These are phyloP conservation scores for Ustilago shanxiensis DNA, from an alignment of 1,284 basidiomycete species.

Conservation along the genomic window DNA sequence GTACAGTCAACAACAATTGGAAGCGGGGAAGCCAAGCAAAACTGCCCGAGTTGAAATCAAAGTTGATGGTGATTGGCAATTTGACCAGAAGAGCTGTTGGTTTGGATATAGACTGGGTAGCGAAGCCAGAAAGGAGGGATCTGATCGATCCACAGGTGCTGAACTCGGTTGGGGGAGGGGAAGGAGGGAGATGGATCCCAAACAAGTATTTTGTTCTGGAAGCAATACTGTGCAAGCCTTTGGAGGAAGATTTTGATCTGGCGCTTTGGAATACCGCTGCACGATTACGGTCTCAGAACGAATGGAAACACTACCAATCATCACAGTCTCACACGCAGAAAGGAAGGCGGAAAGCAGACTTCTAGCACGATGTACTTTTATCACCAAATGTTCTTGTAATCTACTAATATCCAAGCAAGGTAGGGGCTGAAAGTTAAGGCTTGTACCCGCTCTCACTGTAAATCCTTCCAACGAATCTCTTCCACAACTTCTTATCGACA, in stretches of 20 bases:
- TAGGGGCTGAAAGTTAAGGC: conserved; percentile 1
- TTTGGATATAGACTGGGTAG: conserved; percentile 5
- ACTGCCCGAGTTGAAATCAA: conserved; percentile 24
- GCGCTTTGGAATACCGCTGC: conserved; percentile 38
- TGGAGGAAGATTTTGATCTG: conserved; percentile 28
- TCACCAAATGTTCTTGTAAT: conserved; percentile 6
- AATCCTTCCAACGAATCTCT: conserved; percentile 79
- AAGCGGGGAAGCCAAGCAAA: not conserved
- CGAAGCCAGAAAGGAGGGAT: too few species aligned
- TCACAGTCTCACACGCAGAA: not conserved
- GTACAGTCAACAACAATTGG: conserved; percentile 2
- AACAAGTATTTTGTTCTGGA: conserved; percentile 38
- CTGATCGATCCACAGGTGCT: not conserved
- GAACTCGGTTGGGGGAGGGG: not conserved
- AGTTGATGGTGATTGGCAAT: conserved; percentile 39
- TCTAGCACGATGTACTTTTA: not conserved
- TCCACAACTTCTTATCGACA: conserved; percentile 76
- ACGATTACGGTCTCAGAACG: conserved; percentile 19
- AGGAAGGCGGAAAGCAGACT: conserved; percentile 29
- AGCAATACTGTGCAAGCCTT: conserved; percentile 23
- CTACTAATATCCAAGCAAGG: not conserved
- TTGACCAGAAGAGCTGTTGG: not conserved
- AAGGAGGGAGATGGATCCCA: not conserved
- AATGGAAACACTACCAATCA: conserved; percentile 17
- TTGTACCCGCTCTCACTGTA: conserved; percentile 66